Percentiles rank a stretch among this genome's conserved stretches.
Conservation (phyloP, 2,329 filamentous ascomycete genomes). For the Aaosphaeria pasadenensis region DNA sequence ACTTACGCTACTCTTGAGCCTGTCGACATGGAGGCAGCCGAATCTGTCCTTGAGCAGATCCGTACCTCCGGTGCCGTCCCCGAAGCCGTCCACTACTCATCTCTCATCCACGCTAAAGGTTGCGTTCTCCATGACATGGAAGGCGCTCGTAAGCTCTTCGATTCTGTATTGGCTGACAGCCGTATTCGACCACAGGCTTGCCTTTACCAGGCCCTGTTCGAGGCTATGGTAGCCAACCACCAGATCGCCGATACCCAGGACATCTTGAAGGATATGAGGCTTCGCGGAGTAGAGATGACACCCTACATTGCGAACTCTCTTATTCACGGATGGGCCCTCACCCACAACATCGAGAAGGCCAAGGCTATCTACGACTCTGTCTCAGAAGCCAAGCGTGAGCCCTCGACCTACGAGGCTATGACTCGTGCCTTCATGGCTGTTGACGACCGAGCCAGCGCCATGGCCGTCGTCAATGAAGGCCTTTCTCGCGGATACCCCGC, state of each 20-base stretch:
- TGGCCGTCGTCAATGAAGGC: slow-evolving; percentile 84
- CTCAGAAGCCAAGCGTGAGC: slow-evolving; percentile 75
- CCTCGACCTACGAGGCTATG: slow-evolving; percentile 99
- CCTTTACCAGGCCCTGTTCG: slow-evolving; percentile 94
- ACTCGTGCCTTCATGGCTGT: slow-evolving; percentile 85
- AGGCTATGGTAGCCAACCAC: slow-evolving; percentile 95
- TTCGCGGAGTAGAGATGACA: slow-evolving; percentile 75
- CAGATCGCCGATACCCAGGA: slow-evolving; percentile 68
- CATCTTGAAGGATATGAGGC: slow-evolving; percentile 72
- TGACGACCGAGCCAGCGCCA: slow-evolving; percentile 74
- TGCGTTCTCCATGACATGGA: slow-evolving; percentile 91
- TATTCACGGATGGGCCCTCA: slow-evolving; percentile 92
- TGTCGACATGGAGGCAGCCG: slow-evolving; percentile 81
- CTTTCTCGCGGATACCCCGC: slow-evolving; percentile 83
- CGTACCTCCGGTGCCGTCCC: slow-evolving; percentile 69
- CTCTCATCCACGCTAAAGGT: slow-evolving; percentile 91
- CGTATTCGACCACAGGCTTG: slow-evolving; percentile 73
- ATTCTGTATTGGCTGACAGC: slow-evolving; percentile 68
- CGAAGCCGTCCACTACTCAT: slow-evolving; percentile 93
- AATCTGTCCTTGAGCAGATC: slow-evolving; percentile 78
- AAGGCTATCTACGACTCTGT: slow-evolving; percentile 78
- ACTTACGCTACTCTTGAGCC: slow-evolving; percentile 93
- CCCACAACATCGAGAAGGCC: slow-evolving; percentile 76
- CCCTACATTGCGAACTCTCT: slow-evolving; percentile 98
- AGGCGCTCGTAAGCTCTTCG: slow-evolving; percentile 77